phyloP scores from a whole-genome alignment of 768 basidiomycete genomes.

The Clitopilus passeckerianus region DNA sequence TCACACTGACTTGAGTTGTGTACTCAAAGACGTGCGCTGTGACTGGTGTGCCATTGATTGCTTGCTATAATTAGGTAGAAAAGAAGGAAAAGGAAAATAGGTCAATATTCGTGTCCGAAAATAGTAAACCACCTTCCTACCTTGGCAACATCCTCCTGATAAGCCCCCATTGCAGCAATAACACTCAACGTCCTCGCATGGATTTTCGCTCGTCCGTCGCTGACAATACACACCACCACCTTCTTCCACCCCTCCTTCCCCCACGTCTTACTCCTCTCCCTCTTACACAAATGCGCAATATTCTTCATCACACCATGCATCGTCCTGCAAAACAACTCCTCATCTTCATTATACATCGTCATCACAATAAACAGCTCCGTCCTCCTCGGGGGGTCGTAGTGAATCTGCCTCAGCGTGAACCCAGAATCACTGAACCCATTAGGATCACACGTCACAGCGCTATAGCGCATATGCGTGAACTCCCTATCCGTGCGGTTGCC shows the following conservation, averaged over 20 bases:
- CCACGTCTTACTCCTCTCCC: slow-evolving; percentile 91
- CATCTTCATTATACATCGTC: slow-evolving; percentile 97
- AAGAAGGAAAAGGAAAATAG: not conserved
- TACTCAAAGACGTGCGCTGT: slow-evolving; percentile 91
- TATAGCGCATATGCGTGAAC: slow-evolving; percentile 95
- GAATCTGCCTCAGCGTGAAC: slow-evolving; percentile 86
- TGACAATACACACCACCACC: slow-evolving; percentile 90
- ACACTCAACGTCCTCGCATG: slow-evolving; percentile 80
- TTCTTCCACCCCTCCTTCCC: slow-evolving; percentile 98
- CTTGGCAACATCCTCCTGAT: slow-evolving; percentile 93
- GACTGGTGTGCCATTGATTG: slow-evolving; percentile 79
- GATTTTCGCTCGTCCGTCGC: slow-evolving; percentile 82
- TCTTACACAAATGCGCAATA: slow-evolving; percentile 80
- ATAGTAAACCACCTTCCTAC: slow-evolving; percentile 25
- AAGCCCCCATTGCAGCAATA: slow-evolving; percentile 89
- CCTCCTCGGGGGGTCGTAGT: slow-evolving; percentile 85
- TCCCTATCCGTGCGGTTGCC: slow-evolving; percentile 75
- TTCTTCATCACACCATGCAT: slow-evolving; percentile 98
- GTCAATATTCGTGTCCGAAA: not conserved
- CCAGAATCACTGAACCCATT: slow-evolving; percentile 81
- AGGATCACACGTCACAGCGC: slow-evolving; percentile 93
- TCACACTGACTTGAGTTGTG: slow-evolving; percentile 91
- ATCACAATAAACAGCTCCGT: slow-evolving; percentile 97
- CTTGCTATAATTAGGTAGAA: slow-evolving; percentile 18
- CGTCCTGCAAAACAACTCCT: slow-evolving; percentile 84